These are phyloP conservation scores for Conringia planisiliqua DNA, from an alignment of 345 rosid species.

Conservation along the genomic window DNA sequence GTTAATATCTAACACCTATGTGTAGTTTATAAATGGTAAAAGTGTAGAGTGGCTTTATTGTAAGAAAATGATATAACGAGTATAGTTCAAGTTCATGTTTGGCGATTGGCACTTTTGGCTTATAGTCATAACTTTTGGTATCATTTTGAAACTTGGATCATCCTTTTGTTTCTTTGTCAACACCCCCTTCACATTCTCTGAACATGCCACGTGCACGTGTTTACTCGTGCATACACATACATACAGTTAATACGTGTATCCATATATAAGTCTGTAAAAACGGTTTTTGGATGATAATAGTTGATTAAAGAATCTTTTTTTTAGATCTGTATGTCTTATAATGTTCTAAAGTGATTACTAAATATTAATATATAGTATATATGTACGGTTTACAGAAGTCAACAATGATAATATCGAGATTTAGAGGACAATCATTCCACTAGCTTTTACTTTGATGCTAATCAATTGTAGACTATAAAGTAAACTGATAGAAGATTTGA, in stretches of 20 bases:
- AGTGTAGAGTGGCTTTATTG: constrained; percentile 26
- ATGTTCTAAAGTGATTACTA: not conserved
- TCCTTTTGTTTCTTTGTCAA: constrained; percentile 14
- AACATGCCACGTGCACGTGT: constrained; percentile 23
- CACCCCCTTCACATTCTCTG: constrained; percentile 14
- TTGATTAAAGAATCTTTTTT: constrained; percentile 11
- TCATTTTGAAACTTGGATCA: constrained; percentile 26
- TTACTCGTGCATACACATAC: constrained; percentile 7
- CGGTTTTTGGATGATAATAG: not conserved
- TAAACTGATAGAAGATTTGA: not conserved
- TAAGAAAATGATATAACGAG: constrained; percentile 29
- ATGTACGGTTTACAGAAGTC: not conserved
- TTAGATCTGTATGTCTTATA: not conserved
- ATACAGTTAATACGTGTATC: not conserved
- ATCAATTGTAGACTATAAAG: not conserved
- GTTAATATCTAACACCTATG: not conserved
- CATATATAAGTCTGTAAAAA: not conserved
- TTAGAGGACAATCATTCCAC: constrained; percentile 30
- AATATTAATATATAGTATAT: not conserved
- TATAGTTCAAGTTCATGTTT: constrained; percentile 22
- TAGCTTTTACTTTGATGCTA: not conserved
- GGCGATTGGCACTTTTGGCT: constrained; percentile 25
- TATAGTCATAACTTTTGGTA: constrained; percentile 27
- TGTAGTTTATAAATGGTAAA: constrained; percentile 2
- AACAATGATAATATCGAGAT: constrained; percentile 27